Conservation (phyloP, 2,329 filamentous ascomycete genomes). For the Lasiodiplodia gonubiensis region DNA sequence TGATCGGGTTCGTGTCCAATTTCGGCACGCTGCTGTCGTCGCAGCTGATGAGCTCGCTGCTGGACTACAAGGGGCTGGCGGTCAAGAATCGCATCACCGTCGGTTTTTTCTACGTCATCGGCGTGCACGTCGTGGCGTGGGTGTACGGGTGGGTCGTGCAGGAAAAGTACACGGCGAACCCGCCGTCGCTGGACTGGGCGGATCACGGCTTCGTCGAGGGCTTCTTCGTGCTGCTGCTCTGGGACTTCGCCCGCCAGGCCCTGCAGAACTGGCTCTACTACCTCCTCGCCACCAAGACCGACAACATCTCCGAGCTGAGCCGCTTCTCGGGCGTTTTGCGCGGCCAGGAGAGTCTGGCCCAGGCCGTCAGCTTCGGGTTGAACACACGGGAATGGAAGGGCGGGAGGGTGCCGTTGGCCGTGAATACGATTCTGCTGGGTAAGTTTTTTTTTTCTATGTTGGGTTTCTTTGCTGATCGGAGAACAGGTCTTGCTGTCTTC, state of each 20-base stretch:
- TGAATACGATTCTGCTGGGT: slow-evolving; percentile 44
- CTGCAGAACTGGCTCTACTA: slow-evolving; percentile 65
- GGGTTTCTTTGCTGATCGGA: background rate
- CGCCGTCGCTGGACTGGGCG: slow-evolving; percentile 50
- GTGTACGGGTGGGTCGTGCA: slow-evolving; percentile 61
- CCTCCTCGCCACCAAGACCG: slow-evolving; percentile 60
- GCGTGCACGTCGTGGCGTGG: slow-evolving; percentile 56
- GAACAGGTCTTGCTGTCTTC: slow-evolving; percentile 33
- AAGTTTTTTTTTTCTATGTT: slow-evolving; percentile 18
- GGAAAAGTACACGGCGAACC: slow-evolving; percentile 55
- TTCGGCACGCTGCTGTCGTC: slow-evolving; percentile 53
- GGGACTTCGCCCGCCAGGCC: slow-evolving; percentile 59
- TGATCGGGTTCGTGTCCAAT: slow-evolving; percentile 55
- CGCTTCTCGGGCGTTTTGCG: slow-evolving; percentile 52
- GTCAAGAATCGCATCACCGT: slow-evolving; percentile 52
- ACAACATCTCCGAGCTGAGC: slow-evolving; percentile 60
- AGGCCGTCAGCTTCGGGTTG: slow-evolving; percentile 52
- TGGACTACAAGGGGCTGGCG: slow-evolving; percentile 50
- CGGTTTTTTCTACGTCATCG: slow-evolving; percentile 55
- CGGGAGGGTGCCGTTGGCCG: slow-evolving; percentile 49
- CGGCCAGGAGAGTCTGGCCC: slow-evolving; percentile 53
- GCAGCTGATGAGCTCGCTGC: slow-evolving; percentile 51
- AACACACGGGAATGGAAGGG: slow-evolving; percentile 53
- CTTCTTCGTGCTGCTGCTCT: slow-evolving; percentile 56
- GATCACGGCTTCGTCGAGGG: slow-evolving; percentile 52